phyloP scores from a whole-genome alignment of 495 filamentous ascomycete species.

The Penicillium pancosmium region DNA sequence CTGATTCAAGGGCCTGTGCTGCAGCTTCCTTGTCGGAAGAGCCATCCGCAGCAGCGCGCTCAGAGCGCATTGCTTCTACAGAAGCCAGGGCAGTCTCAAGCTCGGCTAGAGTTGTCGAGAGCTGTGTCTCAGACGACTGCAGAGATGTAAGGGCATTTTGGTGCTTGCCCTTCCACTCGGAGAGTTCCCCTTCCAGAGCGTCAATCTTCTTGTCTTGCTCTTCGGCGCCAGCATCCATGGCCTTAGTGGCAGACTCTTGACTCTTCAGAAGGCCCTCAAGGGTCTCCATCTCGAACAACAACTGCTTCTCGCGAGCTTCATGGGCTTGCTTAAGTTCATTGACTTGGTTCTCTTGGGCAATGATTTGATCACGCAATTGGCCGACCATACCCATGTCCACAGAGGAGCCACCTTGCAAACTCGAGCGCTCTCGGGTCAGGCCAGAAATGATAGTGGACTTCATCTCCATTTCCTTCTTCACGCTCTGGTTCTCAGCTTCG shows the following conservation, averaged over 20 bases:
- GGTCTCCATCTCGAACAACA: constrained; percentile 67
- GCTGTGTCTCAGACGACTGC: constrained; percentile 70
- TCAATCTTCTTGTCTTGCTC: constrained; percentile 65
- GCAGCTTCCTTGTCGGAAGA: constrained; percentile 48
- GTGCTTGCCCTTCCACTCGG: constrained; percentile 75
- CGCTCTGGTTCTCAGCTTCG: constrained; percentile 78
- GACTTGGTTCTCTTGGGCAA: constrained; percentile 82
- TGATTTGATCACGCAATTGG: constrained; percentile 81
- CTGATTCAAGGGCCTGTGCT: constrained; percentile 51
- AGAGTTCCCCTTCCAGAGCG: constrained; percentile 75
- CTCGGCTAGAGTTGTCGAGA: constrained; percentile 69
- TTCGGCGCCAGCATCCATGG: constrained; percentile 47
- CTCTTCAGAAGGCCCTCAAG: constrained; percentile 62
- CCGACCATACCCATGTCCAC: constrained; percentile 94
- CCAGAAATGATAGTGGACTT: constrained; percentile 95
- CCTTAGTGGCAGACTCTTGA: constrained; percentile 44
- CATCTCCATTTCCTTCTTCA: constrained; percentile 93
- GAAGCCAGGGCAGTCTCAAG: constrained; percentile 60
- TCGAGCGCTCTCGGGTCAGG: constrained; percentile 86
- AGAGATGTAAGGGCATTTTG: constrained; percentile 68
- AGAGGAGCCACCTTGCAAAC: constrained; percentile 76
- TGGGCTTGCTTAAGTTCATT: constrained; percentile 73
- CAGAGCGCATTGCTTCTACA: constrained; percentile 51
- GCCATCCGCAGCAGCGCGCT: constrained; percentile 33
- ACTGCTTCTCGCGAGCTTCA: constrained; percentile 69